Conservation (phyloP, 2,329 filamentous ascomycete genomes). For the Diaporthe ampelina region DNA sequence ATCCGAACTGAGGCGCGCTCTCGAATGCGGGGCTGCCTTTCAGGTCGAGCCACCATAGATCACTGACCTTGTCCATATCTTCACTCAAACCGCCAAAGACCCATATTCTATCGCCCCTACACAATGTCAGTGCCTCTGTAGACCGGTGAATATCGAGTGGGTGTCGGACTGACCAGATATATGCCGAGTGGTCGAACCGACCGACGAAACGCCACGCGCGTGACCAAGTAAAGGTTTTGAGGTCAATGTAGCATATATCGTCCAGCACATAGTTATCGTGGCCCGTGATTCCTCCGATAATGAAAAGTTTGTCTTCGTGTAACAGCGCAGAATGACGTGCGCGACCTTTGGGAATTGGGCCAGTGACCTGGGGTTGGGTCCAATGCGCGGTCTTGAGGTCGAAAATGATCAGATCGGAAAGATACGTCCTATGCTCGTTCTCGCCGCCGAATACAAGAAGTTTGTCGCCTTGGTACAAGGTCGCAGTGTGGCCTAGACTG, state of each 20-base stretch:
- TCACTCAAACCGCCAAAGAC: slow-evolving; percentile 95
- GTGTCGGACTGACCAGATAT: slow-evolving; percentile 75
- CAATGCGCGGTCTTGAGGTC: slow-evolving; percentile 95
- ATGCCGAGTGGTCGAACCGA: slow-evolving; percentile 94
- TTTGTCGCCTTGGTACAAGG: slow-evolving; percentile 92
- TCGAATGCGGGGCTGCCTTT: slow-evolving; percentile 91
- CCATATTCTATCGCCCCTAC: slow-evolving; percentile 85
- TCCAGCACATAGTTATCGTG: slow-evolving; percentile 93
- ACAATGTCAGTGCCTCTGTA: slow-evolving; percentile 41
- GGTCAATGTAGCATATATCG: slow-evolving; percentile 95
- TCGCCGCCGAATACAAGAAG: slow-evolving; percentile 98
- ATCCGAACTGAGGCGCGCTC: slow-evolving; percentile 71
- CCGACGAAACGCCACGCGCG: slow-evolving; percentile 95
- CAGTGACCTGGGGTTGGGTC: slow-evolving; percentile 91
- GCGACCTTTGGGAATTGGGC: slow-evolving; percentile 88
- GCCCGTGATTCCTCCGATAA: slow-evolving; percentile 95
- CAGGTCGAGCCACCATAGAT: slow-evolving; percentile 97
- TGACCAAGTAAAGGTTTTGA: slow-evolving; percentile 99
- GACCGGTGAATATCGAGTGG: background rate
- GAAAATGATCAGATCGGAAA: slow-evolving; percentile 96
- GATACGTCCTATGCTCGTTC: slow-evolving; percentile 95
- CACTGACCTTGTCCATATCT: slow-evolving; percentile 96
- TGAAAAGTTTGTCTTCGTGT: slow-evolving; percentile 96
- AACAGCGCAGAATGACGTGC: slow-evolving; percentile 94
- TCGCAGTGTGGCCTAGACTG: slow-evolving; percentile 86